These are phyloP conservation scores for Aspergillus pseudotamarii DNA, from an alignment of 2,329 filamentous ascomycete species.

Conservation along the genomic window DNA sequence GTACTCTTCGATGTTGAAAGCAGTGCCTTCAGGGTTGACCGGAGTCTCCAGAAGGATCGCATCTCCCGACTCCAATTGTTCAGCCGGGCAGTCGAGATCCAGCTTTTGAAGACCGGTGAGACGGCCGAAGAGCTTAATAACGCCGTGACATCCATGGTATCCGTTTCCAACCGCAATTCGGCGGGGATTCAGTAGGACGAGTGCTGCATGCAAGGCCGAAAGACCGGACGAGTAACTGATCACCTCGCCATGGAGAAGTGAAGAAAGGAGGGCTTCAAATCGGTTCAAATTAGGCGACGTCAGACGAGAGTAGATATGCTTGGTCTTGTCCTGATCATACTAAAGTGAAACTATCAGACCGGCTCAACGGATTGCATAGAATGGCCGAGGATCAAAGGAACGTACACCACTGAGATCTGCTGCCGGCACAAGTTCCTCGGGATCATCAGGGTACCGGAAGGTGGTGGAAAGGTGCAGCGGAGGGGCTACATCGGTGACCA, in stretches of 20 bases:
- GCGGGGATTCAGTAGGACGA: constrained; percentile 81
- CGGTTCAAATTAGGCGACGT: constrained; percentile 79
- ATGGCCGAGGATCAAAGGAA: neutral
- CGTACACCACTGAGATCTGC: constrained; percentile 57
- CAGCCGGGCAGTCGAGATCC: constrained; percentile 67
- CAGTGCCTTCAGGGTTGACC: constrained; percentile 85
- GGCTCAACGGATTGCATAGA: neutral
- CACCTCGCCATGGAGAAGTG: constrained; percentile 66
- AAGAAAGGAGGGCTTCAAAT: constrained; percentile 78
- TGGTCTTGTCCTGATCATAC: constrained; percentile 28
- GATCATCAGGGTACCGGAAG: constrained; percentile 77
- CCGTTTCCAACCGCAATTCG: constrained; percentile 80
- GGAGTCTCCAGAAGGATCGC: constrained; percentile 92
- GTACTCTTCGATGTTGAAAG: constrained; percentile 71
- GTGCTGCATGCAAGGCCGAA: constrained; percentile 82
- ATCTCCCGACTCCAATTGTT: constrained; percentile 73
- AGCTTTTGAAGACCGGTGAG: constrained; percentile 75
- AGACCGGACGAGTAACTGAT: constrained; percentile 85
- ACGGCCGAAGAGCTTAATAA: constrained; percentile 72
- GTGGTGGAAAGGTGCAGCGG: constrained; percentile 90
- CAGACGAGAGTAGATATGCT: constrained; percentile 82
- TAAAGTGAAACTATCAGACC: constrained; percentile 11
- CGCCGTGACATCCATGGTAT: constrained; percentile 93
- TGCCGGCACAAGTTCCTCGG: constrained; percentile 61
- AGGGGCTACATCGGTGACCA: constrained; percentile 78